A percentile compares a stretch with the other conserved stretches of the same genome.
Evolutionary conservation across 2,329 filamentous ascomycete genomes (phyloP).

Genomic region (Aspergillus aculeatinus): DNA sequence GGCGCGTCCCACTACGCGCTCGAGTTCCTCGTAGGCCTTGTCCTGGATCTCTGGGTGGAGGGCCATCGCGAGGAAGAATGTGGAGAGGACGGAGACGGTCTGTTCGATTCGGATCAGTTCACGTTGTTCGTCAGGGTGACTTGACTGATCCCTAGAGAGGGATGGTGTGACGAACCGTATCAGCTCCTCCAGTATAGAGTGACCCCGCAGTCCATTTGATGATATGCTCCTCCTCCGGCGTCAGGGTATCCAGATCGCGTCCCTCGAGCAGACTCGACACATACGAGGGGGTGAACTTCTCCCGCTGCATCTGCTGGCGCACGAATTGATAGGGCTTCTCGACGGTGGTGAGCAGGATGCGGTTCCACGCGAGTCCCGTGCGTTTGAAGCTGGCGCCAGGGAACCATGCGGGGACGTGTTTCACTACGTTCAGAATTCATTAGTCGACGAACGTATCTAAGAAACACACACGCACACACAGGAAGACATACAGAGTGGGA

Average conservation of each 20-base stretch:
- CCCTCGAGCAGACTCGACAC: conserved; percentile 41
- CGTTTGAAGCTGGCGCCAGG: conserved; percentile 48
- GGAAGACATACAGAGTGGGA: conserved; percentile 36
- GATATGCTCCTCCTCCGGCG: conserved; percentile 31
- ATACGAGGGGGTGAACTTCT: conserved; percentile 37
- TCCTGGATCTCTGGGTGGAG: conserved; percentile 53
- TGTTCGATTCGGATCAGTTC: conserved; percentile 14
- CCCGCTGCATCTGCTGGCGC: conserved; percentile 39
- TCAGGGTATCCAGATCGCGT: conserved; percentile 19
- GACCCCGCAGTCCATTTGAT: conserved; percentile 35
- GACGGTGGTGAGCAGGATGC: conserved; percentile 29
- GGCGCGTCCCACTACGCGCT: conserved; percentile 37
- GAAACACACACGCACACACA: background rate
- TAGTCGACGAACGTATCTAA: background rate
- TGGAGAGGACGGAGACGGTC: conserved; percentile 44
- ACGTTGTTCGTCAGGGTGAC: no score
- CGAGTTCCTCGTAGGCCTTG: conserved; percentile 49
- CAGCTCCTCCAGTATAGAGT: conserved; percentile 44
- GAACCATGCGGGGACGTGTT: conserved; percentile 45
- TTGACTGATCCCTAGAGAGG: background rate
- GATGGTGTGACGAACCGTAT: background rate
- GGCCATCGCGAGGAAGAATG: conserved; percentile 54
- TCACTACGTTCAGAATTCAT: conserved; percentile 17
- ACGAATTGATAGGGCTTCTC: conserved; percentile 48
- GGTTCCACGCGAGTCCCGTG: conserved; percentile 38